Evolutionary conservation across 2,329 filamentous ascomycete genomes (phyloP).

Genomic region (Botrytis porri): DNA sequence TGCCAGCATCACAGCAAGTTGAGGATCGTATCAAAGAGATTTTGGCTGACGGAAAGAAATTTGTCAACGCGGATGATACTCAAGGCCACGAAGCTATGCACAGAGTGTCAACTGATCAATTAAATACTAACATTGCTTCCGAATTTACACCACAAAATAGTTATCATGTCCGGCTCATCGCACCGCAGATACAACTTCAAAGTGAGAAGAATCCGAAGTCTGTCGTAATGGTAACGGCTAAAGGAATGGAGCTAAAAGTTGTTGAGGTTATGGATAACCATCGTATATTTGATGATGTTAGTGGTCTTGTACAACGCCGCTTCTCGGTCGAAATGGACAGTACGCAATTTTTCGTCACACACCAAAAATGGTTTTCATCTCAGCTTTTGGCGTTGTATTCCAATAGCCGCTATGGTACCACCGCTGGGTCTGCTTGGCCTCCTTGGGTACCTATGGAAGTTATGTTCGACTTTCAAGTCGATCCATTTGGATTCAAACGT

Average conservation of each 20-base stretch:
- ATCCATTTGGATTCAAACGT: conserved; percentile 96
- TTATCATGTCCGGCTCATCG: conserved; percentile 92
- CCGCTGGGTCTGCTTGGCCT: conserved; percentile 84
- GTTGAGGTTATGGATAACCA: conserved; percentile 98
- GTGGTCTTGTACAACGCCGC: conserved; percentile 88
- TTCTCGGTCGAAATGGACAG: conserved; percentile 97
- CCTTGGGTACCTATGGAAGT: conserved; percentile 98
- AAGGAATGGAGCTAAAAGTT: conserved; percentile 97
- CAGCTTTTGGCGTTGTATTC: conserved; percentile 90
- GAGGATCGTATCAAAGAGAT: conserved; percentile 85
- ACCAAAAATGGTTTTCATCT: conserved; percentile 83
- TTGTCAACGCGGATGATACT: conserved; percentile 66
- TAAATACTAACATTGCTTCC: conserved; percentile 73
- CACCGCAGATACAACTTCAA: conserved; percentile 95
- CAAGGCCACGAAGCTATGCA: conserved; percentile 39
- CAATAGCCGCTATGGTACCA: conserved; percentile 86
- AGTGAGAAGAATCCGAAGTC: conserved; percentile 98
- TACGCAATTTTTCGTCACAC: conserved; percentile 96
- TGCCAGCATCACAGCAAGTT: conserved; percentile 56
- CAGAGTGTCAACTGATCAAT: conserved; percentile 53
- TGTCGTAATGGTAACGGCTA: conserved; percentile 93
- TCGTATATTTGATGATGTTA: conserved; percentile 86
- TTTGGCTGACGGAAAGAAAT: conserved; percentile 77
- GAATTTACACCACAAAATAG: conserved; percentile 90
- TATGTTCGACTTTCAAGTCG: conserved; percentile 93